A percentile compares a stretch with the other conserved stretches of the same genome.
phyloP scores from a whole-genome alignment of 331 rosid species.

The Quercus phellos region DNA sequence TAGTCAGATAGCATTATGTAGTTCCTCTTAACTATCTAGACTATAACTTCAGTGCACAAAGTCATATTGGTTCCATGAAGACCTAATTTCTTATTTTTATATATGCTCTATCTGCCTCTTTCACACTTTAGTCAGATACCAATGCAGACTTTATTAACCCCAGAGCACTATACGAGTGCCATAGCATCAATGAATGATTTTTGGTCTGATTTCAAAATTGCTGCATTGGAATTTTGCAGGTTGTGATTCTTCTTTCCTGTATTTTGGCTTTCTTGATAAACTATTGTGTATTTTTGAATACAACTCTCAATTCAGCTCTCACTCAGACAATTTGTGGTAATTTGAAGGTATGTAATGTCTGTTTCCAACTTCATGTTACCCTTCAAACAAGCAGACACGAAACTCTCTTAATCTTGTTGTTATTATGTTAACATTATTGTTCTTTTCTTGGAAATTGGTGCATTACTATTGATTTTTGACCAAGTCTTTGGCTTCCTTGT shows the following conservation, averaged over 20 bases:
- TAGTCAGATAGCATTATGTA: not conserved
- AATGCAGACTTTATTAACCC: not conserved
- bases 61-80: not conserved
- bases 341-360: slow-evolving; percentile 41
- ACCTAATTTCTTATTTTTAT: not conserved
- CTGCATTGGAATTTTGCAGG: slow-evolving; percentile 40
- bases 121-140: not conserved
- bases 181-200: not conserved
- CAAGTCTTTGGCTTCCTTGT: not conserved
- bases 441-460: not conserved
- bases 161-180: not conserved
- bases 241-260: slow-evolving; percentile 64
- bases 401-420: not conserved
- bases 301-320: slow-evolving; percentile 72
- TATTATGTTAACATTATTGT: not conserved
- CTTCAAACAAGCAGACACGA: not conserved
- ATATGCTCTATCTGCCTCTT: not conserved
- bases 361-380: not conserved
- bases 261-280: slow-evolving; percentile 59
- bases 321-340: slow-evolving; percentile 80
- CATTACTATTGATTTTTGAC: not conserved
- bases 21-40: not conserved
- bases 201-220: slow-evolving; percentile 13
- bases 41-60: not conserved
- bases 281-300: slow-evolving; percentile 65